phyloP scores from a whole-genome alignment of 2,329 filamentous ascomycete species.

The Aspergillus quadrilineatus region DNA sequence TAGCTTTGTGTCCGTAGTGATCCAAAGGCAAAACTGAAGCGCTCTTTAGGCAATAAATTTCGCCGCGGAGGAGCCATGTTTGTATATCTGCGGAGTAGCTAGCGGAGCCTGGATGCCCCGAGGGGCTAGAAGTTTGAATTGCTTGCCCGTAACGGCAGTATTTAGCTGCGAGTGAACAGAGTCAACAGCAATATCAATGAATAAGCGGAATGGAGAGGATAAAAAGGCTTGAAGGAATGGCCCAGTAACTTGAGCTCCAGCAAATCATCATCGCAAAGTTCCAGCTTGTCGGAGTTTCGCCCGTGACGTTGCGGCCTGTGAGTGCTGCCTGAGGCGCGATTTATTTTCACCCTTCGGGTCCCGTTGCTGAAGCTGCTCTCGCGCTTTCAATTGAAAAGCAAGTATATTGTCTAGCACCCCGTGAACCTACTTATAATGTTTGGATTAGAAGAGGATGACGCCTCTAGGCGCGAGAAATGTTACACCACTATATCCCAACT shows the following conservation, averaged over 20 bases:
- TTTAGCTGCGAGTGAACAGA: not conserved
- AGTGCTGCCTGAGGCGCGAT: slow-evolving; percentile 21
- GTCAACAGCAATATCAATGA: not conserved
- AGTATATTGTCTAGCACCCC: not conserved
- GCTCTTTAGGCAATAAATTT: slow-evolving; percentile 59
- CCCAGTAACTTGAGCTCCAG: not conserved
- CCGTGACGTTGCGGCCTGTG: slow-evolving; percentile 5
- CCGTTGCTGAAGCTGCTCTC: not conserved
- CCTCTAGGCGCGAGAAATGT: slow-evolving; percentile 59
- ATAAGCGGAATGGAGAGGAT: not conserved
- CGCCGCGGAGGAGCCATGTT: slow-evolving; percentile 44
- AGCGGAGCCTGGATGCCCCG: slow-evolving; percentile 24
- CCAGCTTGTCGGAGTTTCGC: not conserved
- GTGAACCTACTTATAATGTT: slow-evolving; percentile 37
- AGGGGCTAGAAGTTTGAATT: slow-evolving; percentile 18
- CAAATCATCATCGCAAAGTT: not conserved
- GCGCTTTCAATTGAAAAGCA: not conserved
- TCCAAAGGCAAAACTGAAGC: slow-evolving; percentile 66
- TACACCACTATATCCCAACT: slow-evolving; percentile 70
- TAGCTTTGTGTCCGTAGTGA: slow-evolving; percentile 71
- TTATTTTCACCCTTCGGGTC: not conserved
- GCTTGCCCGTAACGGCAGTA: not conserved
- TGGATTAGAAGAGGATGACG: slow-evolving; percentile 41
- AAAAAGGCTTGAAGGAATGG: not conserved
- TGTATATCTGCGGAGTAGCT: slow-evolving; percentile 17